These are phyloP conservation scores for Cucumis cinereus DNA, from an alignment of 306 rosid genomes.

Conservation along the genomic window DNA sequence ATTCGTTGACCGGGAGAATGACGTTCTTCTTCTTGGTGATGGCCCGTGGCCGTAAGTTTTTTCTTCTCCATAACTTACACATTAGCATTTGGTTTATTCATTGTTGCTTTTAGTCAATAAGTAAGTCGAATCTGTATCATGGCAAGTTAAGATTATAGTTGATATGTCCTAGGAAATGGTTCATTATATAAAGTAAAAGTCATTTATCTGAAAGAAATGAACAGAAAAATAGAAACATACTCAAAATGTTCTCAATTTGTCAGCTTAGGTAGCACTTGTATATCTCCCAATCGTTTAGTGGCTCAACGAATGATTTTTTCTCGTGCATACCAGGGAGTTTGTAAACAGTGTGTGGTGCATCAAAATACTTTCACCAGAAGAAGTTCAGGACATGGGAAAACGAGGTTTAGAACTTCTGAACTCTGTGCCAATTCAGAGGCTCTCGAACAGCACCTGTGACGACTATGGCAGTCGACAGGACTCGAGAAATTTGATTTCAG, in stretches of 20 bases:
- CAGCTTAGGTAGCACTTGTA: neutral
- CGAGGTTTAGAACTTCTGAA: conserved; percentile 58
- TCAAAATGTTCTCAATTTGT: neutral
- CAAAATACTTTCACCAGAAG: conserved; percentile 91
- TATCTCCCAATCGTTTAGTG: neutral
- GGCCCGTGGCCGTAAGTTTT: conserved; percentile 52
- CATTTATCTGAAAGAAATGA: neutral
- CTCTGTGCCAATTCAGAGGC: conserved; percentile 71
- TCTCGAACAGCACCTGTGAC: conserved; percentile 51
- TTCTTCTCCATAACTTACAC: neutral
- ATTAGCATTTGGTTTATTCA: neutral
- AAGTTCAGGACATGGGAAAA: conserved; percentile 89
- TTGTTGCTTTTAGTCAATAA: neutral
- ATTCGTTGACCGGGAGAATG: conserved; percentile 90
- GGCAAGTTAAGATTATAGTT: neutral
- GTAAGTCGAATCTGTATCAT: neutral
- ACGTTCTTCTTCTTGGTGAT: conserved; percentile 87
- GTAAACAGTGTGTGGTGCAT: conserved; percentile 89
- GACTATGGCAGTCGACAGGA: conserved; percentile 67
- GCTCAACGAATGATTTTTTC: neutral
- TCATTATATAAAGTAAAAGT: neutral
- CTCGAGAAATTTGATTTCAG: conserved; percentile 53
- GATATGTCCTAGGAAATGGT: neutral
- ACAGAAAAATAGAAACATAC: neutral
- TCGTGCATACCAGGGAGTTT: conserved; percentile 58